These are phyloP conservation scores for Lentinus brumalis DNA, from an alignment of 768 basidiomycete genomes.

Conservation along the genomic window DNA sequence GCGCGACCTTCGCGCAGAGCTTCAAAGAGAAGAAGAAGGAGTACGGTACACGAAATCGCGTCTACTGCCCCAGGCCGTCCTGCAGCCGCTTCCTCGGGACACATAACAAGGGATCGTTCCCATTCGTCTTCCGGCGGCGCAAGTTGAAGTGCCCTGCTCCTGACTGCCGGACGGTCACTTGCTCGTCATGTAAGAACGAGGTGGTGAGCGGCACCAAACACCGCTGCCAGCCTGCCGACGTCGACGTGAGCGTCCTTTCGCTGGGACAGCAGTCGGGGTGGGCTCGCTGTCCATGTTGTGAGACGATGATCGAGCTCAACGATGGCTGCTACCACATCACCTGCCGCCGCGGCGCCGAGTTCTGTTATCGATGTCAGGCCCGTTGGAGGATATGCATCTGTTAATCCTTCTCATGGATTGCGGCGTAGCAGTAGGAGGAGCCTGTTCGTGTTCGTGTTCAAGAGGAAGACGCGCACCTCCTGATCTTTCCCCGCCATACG, in stretches of 20 bases:
- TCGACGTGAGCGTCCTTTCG: conserved; percentile 9
- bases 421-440: not conserved
- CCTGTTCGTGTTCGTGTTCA: not conserved
- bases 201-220: conserved; percentile 15
- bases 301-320: conserved; percentile 29
- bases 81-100: conserved; percentile 33
- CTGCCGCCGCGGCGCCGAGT: conserved; percentile 28
- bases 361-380: conserved; percentile 24
- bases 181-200: conserved; percentile 27
- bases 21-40: conserved; percentile 25
- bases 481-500: not conserved
- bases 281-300: conserved; percentile 33
- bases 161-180: conserved; percentile 22
- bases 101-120: not conserved
- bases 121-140: conserved; percentile 1
- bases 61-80: conserved; percentile 30
- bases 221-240: conserved; percentile 13
- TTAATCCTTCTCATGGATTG: not conserved
- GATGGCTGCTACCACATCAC: conserved; percentile 35
- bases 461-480: not conserved
- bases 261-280: conserved; percentile 23
- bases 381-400: conserved; percentile 32
- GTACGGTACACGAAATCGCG: conserved; percentile 24
- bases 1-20: not conserved
- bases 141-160: conserved; percentile 12